Percentiles rank a stretch among this genome's conserved stretches.
Conservation (phyloP, 2,329 filamentous ascomycete genomes). For the Cladosporium halotolerans region DNA sequence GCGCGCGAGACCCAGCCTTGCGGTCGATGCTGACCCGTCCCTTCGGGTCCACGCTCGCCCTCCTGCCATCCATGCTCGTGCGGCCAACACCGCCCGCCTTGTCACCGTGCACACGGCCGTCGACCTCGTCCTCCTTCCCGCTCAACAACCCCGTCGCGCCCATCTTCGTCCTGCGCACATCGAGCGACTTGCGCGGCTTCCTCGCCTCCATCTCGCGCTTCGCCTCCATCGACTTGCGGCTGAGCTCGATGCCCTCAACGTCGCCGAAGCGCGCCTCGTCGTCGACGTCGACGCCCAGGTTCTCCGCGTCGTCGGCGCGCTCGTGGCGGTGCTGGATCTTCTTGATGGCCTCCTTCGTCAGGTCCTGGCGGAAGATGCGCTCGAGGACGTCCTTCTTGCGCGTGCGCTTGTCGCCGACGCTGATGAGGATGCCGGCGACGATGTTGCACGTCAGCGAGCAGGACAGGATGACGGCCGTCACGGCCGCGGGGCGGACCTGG, state of each 20-base stretch:
- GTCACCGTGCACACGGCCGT: not conserved
- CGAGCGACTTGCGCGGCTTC: conserved; percentile 6
- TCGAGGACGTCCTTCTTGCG: conserved; percentile 82
- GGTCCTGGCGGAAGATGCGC: conserved; percentile 66
- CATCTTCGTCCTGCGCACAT: not conserved
- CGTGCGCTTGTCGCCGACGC: conserved; percentile 66
- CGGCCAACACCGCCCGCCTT: conserved; percentile 4
- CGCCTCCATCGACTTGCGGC: conserved; percentile 11
- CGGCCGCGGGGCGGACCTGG: conserved; percentile 58
- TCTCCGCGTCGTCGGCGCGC: not conserved
- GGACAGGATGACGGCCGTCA: conserved; percentile 76
- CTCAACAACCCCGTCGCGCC: not conserved
- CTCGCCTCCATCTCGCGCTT: conserved; percentile 5
- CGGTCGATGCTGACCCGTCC: conserved; percentile 3
- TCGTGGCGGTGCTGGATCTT: conserved; percentile 43
- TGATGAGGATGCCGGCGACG: conserved; percentile 68
- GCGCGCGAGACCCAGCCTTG: not conserved
- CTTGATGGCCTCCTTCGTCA: conserved; percentile 61
- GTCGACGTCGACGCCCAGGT: conserved; percentile 6
- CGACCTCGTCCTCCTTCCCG: not conserved
- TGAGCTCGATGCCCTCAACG: conserved; percentile 7
- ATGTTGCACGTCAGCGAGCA: conserved; percentile 74
- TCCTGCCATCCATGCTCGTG: not conserved
- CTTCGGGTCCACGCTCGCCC: conserved; percentile 6
- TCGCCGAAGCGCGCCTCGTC: conserved; percentile 7